Base-by-base conservation (phyloP, 164 flowering plant genomes). In the Vitis rupestris region DNA sequence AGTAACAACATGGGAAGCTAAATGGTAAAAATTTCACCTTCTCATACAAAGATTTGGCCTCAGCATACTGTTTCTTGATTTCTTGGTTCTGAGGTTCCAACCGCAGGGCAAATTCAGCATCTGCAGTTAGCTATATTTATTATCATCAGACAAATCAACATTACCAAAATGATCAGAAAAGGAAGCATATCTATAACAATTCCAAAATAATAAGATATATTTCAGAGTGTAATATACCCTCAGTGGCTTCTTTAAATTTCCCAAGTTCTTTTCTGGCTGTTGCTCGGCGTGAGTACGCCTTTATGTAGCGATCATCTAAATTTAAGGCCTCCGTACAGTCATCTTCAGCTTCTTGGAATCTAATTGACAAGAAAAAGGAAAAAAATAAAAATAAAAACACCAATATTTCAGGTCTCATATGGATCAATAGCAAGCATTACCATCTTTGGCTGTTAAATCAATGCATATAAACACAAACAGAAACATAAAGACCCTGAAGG, bases 301-400 rank as follows among this genome's bases (percentile, higher is more conserved):
- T 95, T 62, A 89, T 83, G 77, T 95, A 95, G 14, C 93, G 97
- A 70, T 95, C 99, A 83, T 95, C 99, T 65, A 95, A 78, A 81
- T 88, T 85, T 72, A 95, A 79, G 68, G 99, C 99, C 75, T 93
- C 99, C 31, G 97, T 84, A 56, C 99, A 95, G 78, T 95, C 99
- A 70, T 84, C 84, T 75, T 95, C 99, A 74, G 99, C 98, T 62
- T 93, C 97, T 76, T 75, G 81, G 75, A 80, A 93, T 81, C 99
- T 95, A 74, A 68, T 55, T 12, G 54, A 64, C 59, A 64, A 30
- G 8, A 49, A 59, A 65, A 61, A 54, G 2, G 50, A 12, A 67
- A 66, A 50, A 27, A 10, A 52, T 12, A 60, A 16, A 10, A 49
- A 11, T 55, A 11, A 14, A 30, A 16, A 50, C 12, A 15, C 7